Conservation (phyloP, 306 rosid species). For the Dalbergia oliveri region DNA sequence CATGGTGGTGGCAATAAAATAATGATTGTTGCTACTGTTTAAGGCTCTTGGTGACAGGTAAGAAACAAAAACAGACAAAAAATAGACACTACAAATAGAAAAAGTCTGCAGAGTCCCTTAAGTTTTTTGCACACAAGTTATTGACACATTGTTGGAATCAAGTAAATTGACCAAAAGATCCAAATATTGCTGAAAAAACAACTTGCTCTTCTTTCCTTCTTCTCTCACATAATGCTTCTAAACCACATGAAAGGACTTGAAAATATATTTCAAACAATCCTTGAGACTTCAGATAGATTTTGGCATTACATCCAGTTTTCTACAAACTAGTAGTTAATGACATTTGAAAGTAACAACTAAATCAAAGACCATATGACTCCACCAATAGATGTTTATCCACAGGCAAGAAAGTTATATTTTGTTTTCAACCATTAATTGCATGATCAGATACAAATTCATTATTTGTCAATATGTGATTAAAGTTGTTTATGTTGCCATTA, state of each 20-base stretch:
- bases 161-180: background rate
- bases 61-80: background rate
- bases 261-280: background rate
- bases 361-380: background rate
- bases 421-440: constrained; percentile 25
- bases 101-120: background rate
- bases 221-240: background rate
- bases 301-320: constrained; percentile 25
- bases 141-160: background rate
- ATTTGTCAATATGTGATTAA: constrained; percentile 12
- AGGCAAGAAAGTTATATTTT: background rate
- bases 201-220: background rate
- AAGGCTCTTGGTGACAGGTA: background rate
- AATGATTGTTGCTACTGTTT: background rate
- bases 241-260: background rate
- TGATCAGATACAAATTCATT: constrained; percentile 19
- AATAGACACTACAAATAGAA: constrained; percentile 2
- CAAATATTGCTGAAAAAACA: background rate
- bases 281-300: background rate
- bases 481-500: background rate
- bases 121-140: background rate
- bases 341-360: constrained; percentile 23
- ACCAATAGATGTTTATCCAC: background rate
- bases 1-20: background rate
- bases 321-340: background rate